Percentiles rank a stretch among this genome's conserved stretches.
These are phyloP conservation scores for Gloeopeniophorella convolvens DNA, from an alignment of 768 basidiomycete genomes.

Conservation along the genomic window DNA sequence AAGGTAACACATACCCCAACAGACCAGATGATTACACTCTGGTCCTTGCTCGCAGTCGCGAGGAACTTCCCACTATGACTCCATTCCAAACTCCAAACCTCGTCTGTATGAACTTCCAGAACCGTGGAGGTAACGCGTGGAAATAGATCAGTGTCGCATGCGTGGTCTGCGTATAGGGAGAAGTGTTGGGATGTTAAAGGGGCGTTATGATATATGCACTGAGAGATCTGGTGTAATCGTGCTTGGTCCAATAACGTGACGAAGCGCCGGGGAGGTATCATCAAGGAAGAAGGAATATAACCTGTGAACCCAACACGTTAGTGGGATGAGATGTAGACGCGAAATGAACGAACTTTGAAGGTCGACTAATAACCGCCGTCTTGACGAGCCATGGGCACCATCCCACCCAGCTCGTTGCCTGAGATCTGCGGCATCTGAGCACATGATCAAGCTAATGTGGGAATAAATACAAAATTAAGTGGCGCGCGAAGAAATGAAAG, in stretches of 20 bases:
- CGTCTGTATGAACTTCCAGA: constrained; percentile 79
- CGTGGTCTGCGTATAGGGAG: constrained; percentile 85
- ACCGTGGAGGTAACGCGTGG: constrained; percentile 82
- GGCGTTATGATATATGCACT: constrained; percentile 84
- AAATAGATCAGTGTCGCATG: constrained; percentile 75
- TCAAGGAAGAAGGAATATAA: constrained; percentile 83
- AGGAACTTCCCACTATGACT: constrained; percentile 81
- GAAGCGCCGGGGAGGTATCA: constrained; percentile 90
- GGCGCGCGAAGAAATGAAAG: constrained; percentile 12
- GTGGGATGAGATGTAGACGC: not conserved
- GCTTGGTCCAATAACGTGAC: constrained; percentile 83
- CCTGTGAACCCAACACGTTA: constrained; percentile 37
- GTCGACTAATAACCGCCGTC: constrained; percentile 64
- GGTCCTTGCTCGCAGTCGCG: constrained; percentile 86
- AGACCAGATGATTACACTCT: constrained; percentile 83
- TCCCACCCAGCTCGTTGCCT: constrained; percentile 82
- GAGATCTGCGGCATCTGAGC: constrained; percentile 76
- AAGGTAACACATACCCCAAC: constrained; percentile 55
- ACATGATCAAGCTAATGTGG: constrained; percentile 73
- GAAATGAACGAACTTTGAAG: constrained; percentile 63
- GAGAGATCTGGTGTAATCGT: constrained; percentile 66
- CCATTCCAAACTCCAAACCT: constrained; percentile 97
- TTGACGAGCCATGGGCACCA: constrained; percentile 75
- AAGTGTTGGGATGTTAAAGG: constrained; percentile 50
- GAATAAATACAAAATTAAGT: constrained; percentile 17